These are phyloP conservation scores for Trypanosoma lewisi DNA, from an alignment of 208 protist genomes.

Conservation along the genomic window DNA sequence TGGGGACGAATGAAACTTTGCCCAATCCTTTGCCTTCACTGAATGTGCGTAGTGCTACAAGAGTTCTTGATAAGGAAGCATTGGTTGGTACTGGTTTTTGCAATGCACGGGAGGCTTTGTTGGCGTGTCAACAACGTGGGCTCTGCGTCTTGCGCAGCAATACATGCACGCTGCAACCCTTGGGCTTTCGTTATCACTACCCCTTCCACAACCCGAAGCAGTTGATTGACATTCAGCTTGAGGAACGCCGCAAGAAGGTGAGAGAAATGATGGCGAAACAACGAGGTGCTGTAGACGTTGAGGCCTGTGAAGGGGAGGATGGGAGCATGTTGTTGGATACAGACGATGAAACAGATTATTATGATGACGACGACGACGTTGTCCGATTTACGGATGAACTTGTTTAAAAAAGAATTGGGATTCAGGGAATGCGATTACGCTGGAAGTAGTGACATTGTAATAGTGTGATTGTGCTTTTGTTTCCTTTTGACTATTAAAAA, in stretches of 20 bases:
- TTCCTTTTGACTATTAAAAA: no score
- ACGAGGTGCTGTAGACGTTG: neutral
- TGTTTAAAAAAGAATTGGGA: constrained; percentile 8
- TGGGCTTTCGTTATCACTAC: constrained; percentile 83
- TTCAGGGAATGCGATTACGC: neutral
- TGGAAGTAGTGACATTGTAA: no score
- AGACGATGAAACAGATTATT: constrained; percentile 5
- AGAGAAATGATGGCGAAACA: constrained; percentile 5
- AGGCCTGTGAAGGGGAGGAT: neutral
- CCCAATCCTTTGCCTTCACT: constrained; percentile 48
- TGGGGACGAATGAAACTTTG: constrained; percentile 47
- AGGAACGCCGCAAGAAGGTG: constrained; percentile 5
- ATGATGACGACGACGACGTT: constrained; percentile 8
- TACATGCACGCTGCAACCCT: constrained; percentile 50
- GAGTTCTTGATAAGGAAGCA: constrained; percentile 27
- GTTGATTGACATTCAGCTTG: constrained; percentile 49
- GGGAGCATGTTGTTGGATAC: neutral
- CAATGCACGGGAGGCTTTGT: constrained; percentile 44
- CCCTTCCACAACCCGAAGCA: constrained; percentile 68
- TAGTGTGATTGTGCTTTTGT: no score
- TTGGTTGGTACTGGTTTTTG: constrained; percentile 37
- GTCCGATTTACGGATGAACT: constrained; percentile 26
- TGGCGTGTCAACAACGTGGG: constrained; percentile 34
- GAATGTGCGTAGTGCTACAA: constrained; percentile 29
- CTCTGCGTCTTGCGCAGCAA: constrained; percentile 41